Conservation (phyloP, 2,329 filamentous ascomycete species). For the Fusarium heterosporum region DNA sequence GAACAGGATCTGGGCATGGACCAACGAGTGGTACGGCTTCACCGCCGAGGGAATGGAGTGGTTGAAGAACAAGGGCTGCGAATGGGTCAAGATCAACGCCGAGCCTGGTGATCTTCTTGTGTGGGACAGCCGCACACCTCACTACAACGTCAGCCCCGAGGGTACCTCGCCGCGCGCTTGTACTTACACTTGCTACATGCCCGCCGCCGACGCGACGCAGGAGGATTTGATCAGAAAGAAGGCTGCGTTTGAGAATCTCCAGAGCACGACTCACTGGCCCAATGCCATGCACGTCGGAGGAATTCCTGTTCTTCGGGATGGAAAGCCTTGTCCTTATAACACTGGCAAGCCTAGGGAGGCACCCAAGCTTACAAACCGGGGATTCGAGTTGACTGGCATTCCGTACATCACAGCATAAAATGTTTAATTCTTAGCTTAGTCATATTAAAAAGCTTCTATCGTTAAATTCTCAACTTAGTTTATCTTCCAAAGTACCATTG, state of each 20-base stretch:
- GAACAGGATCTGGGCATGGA: conserved; percentile 20
- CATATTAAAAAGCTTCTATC: too few relatives aligned
- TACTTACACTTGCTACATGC: conserved; percentile 24
- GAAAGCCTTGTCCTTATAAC: conserved; percentile 22
- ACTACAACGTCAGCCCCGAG: conserved; percentile 19
- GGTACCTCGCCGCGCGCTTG: not conserved
- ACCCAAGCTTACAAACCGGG: not conserved
- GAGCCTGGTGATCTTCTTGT: conserved; percentile 8
- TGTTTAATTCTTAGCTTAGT: accelerated
- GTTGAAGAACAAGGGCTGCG: conserved; percentile 18
- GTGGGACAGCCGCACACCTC: conserved; percentile 21
- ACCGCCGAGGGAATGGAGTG: conserved; percentile 3
- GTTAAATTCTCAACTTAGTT: not conserved
- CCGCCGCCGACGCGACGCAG: conserved; percentile 6
- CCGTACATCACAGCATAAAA: conserved; percentile 7
- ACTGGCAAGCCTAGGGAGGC: conserved; percentile 1
- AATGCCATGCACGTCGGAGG: conserved; percentile 25
- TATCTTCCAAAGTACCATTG: too few relatives aligned
- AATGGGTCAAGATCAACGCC: conserved; percentile 16
- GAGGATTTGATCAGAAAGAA: conserved; percentile 23
- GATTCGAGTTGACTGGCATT: conserved; percentile 7
- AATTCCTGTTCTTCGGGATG: conserved; percentile 9
- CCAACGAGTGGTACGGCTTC: conserved; percentile 12
- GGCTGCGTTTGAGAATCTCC: conserved; percentile 7
- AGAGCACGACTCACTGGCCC: conserved; percentile 15